Evolutionary conservation across 1,284 basidiomycete species (phyloP).

Genomic region (Ganoderma leucocontextum): DNA sequence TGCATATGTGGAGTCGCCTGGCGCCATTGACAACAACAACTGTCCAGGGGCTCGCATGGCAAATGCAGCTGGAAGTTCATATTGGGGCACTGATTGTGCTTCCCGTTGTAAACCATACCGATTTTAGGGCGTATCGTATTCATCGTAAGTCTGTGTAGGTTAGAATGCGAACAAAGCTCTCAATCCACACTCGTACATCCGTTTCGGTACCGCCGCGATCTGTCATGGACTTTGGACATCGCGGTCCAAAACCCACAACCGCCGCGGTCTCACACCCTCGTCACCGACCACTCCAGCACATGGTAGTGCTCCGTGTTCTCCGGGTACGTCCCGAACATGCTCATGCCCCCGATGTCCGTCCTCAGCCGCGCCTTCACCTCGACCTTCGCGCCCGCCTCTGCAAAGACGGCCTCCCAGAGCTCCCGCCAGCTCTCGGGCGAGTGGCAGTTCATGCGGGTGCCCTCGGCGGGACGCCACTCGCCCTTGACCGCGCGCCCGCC

Average conservation of each 20-base stretch:
- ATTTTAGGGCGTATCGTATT: background rate
- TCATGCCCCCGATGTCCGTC: conserved; percentile 14
- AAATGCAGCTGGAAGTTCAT: background rate
- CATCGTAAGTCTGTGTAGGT: background rate
- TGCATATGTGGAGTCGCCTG: background rate
- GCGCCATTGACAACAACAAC: background rate
- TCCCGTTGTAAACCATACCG: too few species aligned
- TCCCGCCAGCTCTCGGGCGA: conserved; percentile 49
- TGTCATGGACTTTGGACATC: background rate
- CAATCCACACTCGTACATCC: background rate
- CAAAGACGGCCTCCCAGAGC: conserved; percentile 53
- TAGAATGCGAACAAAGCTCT: background rate
- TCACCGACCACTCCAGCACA: conserved; percentile 35
- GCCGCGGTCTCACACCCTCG: conserved; percentile 1
- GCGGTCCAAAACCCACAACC: background rate
- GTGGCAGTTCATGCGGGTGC: conserved; percentile 41
- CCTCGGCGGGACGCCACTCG: conserved; percentile 24
- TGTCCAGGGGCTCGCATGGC: background rate
- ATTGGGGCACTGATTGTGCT: background rate
- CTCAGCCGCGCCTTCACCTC: conserved; percentile 13
- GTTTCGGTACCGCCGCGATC: background rate
- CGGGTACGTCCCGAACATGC: conserved; percentile 22
- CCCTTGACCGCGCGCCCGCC: conserved; percentile 6
- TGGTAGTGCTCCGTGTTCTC: conserved; percentile 25
- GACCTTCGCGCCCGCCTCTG: conserved; percentile 44